phyloP scores from a whole-genome alignment of 2,329 filamentous ascomycete species.

The Alternaria rosae region DNA sequence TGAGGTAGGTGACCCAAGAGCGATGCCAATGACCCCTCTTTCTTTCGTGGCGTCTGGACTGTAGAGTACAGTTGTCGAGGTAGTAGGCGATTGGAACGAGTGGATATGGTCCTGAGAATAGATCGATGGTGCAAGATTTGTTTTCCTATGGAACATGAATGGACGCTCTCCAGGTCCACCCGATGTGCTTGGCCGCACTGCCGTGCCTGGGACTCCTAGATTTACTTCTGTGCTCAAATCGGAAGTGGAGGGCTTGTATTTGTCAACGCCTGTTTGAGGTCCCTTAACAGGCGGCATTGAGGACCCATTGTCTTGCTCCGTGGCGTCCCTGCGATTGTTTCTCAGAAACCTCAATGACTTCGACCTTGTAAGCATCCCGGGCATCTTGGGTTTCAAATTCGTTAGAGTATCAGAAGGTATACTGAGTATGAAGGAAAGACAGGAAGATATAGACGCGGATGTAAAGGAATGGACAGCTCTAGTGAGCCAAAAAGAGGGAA shows the following conservation, averaged over 20 bases:
- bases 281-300: slow-evolving; percentile 33
- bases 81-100: slow-evolving; percentile 37
- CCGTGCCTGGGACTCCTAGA: slow-evolving; percentile 40
- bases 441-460: slow-evolving; percentile 19
- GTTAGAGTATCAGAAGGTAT: slow-evolving; percentile 43
- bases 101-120: slow-evolving; percentile 36
- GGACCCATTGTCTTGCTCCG: slow-evolving; percentile 36
- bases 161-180: slow-evolving; percentile 44
- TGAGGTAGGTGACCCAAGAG: slow-evolving; percentile 49
- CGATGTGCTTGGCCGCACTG: slow-evolving; percentile 46
- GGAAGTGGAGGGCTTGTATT: slow-evolving; percentile 42
- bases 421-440: slow-evolving; percentile 32
- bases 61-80: slow-evolving; percentile 42
- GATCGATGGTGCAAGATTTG: slow-evolving; percentile 33
- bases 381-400: slow-evolving; percentile 47
- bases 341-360: slow-evolving; percentile 48
- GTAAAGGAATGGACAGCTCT: slow-evolving; percentile 53
- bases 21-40: slow-evolving; percentile 49
- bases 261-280: slow-evolving; percentile 38
- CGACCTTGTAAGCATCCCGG: slow-evolving; percentile 48
- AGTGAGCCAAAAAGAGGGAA: slow-evolving; percentile 42
- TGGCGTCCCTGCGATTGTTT: slow-evolving; percentile 39
- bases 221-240: slow-evolving; percentile 33
- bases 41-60: slow-evolving; percentile 38
- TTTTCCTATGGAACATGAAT: slow-evolving; percentile 48